These are phyloP conservation scores for Marsdenia floribunda DNA, from an alignment of 257 asterid species.

Conservation along the genomic window DNA sequence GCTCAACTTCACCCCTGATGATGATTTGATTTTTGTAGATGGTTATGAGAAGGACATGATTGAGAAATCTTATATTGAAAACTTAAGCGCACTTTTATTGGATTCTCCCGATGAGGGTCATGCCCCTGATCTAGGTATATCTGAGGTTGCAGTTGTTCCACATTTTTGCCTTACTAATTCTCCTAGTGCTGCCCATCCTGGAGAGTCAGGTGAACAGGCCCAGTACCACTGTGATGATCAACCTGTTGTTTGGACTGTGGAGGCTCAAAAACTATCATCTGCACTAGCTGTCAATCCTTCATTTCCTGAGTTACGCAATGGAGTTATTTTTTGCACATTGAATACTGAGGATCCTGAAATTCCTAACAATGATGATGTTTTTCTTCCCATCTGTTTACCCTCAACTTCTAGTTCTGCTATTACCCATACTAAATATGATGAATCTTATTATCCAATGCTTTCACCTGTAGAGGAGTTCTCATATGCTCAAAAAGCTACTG, in stretches of 20 bases:
- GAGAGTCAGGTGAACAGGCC: slow-evolving; percentile 17
- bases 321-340: slow-evolving; percentile 63
- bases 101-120: slow-evolving; percentile 44
- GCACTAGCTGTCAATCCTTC: slow-evolving; percentile 30
- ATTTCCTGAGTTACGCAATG: slow-evolving; percentile 56
- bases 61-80: slow-evolving; percentile 47
- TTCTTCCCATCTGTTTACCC: slow-evolving; percentile 62
- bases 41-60: slow-evolving; percentile 35
- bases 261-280: slow-evolving; percentile 32
- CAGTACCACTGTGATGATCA: slow-evolving; percentile 21
- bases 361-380: slow-evolving; percentile 82
- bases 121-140: slow-evolving; percentile 18
- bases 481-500: slow-evolving; percentile 22
- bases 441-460: slow-evolving; percentile 33
- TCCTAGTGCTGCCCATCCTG: slow-evolving; percentile 15
- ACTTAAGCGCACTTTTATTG: slow-evolving; percentile 47
- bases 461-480: slow-evolving; percentile 34
- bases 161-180: slow-evolving; percentile 22
- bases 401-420: slow-evolving; percentile 34
- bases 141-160: slow-evolving; percentile 25
- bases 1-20: slow-evolving; percentile 41
- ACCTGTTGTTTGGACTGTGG: slow-evolving; percentile 20
- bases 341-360: slow-evolving; percentile 67
- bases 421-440: slow-evolving; percentile 31
- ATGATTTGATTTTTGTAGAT: slow-evolving; percentile 32